phyloP scores from a whole-genome alignment of 2,329 filamentous ascomycete genomes.

The Alternaria brassicicola region DNA sequence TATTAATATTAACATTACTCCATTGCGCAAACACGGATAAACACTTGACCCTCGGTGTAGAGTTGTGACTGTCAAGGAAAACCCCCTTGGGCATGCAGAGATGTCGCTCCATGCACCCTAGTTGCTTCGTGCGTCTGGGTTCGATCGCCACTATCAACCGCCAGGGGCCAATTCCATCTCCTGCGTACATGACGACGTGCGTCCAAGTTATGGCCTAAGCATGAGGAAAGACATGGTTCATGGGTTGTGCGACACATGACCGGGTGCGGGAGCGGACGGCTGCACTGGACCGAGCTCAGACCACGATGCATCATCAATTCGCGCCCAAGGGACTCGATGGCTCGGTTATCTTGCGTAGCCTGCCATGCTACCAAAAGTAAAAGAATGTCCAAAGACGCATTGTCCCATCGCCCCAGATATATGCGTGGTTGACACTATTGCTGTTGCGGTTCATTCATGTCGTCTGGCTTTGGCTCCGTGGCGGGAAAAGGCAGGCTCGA shows the following conservation, averaged over 20 bases:
- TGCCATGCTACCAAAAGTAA: not conserved
- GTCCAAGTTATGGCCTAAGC: not conserved
- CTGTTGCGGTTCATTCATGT: not conserved
- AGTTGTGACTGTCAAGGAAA: not conserved
- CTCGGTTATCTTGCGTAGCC: not conserved
- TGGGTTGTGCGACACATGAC: constrained; percentile 24
- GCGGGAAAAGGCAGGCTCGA: not conserved
- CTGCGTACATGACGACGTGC: not conserved
- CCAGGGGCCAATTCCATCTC: not conserved
- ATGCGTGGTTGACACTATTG: not conserved
- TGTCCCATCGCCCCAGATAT: not conserved
- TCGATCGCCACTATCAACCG: constrained; percentile 8
- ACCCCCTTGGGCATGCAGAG: not conserved
- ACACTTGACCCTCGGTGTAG: not conserved
- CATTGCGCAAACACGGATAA: constrained; percentile 10
- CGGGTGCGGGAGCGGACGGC: constrained; percentile 15
- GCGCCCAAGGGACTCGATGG: constrained; percentile 5
- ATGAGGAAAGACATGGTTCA: constrained; percentile 20
- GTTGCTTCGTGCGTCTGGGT: constrained; percentile 7
- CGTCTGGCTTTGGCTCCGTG: not conserved
- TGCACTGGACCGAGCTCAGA: constrained; percentile 9
- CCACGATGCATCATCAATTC: constrained; percentile 11
- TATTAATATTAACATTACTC: constrained; percentile 41
- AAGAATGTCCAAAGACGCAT: not conserved
- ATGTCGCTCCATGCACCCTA: not conserved